These are phyloP conservation scores for Xylariales sp. DNA, from an alignment of 2,329 filamentous ascomycete species.

Conservation along the genomic window DNA sequence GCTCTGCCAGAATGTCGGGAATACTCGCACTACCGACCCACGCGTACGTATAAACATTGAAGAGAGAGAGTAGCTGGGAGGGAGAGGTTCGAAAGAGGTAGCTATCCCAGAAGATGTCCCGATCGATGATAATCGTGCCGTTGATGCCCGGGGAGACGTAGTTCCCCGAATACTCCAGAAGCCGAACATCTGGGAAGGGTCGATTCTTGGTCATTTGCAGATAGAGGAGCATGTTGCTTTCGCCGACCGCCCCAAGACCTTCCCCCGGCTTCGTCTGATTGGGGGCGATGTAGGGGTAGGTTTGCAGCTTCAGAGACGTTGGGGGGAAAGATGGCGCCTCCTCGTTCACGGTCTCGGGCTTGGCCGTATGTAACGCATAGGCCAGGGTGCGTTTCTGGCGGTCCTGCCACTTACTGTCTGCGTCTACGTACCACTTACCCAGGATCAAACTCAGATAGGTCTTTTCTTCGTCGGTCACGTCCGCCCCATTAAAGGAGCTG, in stretches of 20 bases:
- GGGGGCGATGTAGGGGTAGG: neutral
- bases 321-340: constrained; percentile 7
- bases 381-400: constrained; percentile 8
- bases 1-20: constrained; percentile 2
- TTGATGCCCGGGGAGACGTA: constrained; percentile 3
- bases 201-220: constrained; percentile 4
- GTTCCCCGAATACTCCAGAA: constrained; percentile 9
- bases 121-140: constrained; percentile 2
- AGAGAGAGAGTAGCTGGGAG: neutral
- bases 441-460: constrained; percentile 2
- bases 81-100: constrained; percentile 7
- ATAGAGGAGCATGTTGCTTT: constrained; percentile 16
- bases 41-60: constrained; percentile 9
- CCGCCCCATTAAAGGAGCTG: constrained; percentile 9
- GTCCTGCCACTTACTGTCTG: neutral
- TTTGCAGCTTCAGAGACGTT: constrained; percentile 4
- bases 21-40: constrained; percentile 5
- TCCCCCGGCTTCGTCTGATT: neutral
- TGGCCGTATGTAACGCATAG: neutral
- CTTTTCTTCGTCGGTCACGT: constrained; percentile 3
- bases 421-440: neutral
- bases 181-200: neutral
- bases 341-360: constrained; percentile 7
- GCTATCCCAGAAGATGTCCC: constrained; percentile 6
- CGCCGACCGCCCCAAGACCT: neutral